These are phyloP conservation scores for Naganishia antarctica DNA, from an alignment of 768 basidiomycete genomes.

Conservation along the genomic window DNA sequence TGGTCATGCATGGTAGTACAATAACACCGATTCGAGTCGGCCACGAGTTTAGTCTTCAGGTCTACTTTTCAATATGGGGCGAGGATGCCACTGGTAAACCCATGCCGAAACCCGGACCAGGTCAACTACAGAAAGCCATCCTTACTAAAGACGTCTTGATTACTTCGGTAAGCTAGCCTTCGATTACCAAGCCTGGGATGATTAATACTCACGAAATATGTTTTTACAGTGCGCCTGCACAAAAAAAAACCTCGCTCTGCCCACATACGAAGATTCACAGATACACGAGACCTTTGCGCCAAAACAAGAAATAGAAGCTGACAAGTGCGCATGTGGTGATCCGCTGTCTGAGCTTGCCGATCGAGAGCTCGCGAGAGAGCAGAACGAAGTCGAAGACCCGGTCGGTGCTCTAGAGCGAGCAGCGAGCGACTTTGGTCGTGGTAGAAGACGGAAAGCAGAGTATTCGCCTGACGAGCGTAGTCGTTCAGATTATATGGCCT, in stretches of 20 bases:
- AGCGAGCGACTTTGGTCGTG: slow-evolving; percentile 14
- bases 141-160: slow-evolving; percentile 35
- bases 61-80: slow-evolving; percentile 44
- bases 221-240: slow-evolving; percentile 26
- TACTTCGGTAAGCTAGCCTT: slow-evolving; percentile 37
- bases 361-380: slow-evolving; percentile 27
- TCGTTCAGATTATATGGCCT: slow-evolving; percentile 1
- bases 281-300: slow-evolving; percentile 11
- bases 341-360: slow-evolving; percentile 26
- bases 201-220: no score
- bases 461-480: slow-evolving; percentile 14
- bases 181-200: no score
- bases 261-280: slow-evolving; percentile 27
- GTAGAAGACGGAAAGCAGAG: slow-evolving; percentile 8
- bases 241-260: slow-evolving; percentile 25
- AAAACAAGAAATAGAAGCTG: slow-evolving; percentile 21
- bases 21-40: slow-evolving; percentile 46
- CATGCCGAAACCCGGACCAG: slow-evolving; percentile 39
- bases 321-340: slow-evolving; percentile 30
- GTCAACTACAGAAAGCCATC: slow-evolving; percentile 40
- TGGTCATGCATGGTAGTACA: slow-evolving; percentile 33
- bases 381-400: slow-evolving; percentile 11
- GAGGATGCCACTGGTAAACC: slow-evolving; percentile 33
- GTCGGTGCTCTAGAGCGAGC: slow-evolving; percentile 3
- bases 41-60: slow-evolving; percentile 38